phyloP scores from a whole-genome alignment of 257 asterid species.

The Solanum megistacrolobum region DNA sequence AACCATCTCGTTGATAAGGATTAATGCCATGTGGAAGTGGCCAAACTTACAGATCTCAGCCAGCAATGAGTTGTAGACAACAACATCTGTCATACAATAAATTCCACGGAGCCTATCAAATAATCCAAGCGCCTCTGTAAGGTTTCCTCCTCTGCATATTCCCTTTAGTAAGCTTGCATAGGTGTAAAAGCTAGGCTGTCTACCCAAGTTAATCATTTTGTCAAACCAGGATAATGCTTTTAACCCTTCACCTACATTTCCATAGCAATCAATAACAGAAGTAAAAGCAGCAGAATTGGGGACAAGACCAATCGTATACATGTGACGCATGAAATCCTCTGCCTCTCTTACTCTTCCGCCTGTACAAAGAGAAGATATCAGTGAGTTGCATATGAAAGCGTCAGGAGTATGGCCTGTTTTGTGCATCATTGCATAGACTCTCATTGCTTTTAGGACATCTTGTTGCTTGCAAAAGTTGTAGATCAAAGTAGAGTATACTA shows the following conservation, averaged over 20 bases:
- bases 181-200: constrained; percentile 51
- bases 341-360: constrained; percentile 53
- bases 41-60: constrained; percentile 45
- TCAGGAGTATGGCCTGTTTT: constrained; percentile 34
- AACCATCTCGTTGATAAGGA: constrained; percentile 57
- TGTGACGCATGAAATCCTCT: constrained; percentile 51
- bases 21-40: constrained; percentile 28
- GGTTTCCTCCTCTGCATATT: constrained; percentile 54
- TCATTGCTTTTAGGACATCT: constrained; percentile 38
- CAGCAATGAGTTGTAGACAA: constrained; percentile 54
- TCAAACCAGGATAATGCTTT: constrained; percentile 54
- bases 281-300: constrained; percentile 57
- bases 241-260: constrained; percentile 40
- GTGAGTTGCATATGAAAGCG: constrained; percentile 39
- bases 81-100: constrained; percentile 34
- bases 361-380: constrained; percentile 62
- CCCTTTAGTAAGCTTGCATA: constrained; percentile 65
- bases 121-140: constrained; percentile 44
- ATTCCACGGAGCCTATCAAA: constrained; percentile 34
- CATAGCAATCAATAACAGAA: constrained; percentile 53
- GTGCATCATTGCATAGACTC: constrained; percentile 40
- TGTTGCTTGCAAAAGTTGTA: constrained; percentile 59
- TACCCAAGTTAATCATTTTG: constrained; percentile 54
- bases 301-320: constrained; percentile 30
- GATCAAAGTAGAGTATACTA: constrained; percentile 48